A percentile compares a stretch with the other conserved stretches of the same genome.
Conservation (phyloP, 805 yeast species). For the Lipomyces mesembrius region DNA sequence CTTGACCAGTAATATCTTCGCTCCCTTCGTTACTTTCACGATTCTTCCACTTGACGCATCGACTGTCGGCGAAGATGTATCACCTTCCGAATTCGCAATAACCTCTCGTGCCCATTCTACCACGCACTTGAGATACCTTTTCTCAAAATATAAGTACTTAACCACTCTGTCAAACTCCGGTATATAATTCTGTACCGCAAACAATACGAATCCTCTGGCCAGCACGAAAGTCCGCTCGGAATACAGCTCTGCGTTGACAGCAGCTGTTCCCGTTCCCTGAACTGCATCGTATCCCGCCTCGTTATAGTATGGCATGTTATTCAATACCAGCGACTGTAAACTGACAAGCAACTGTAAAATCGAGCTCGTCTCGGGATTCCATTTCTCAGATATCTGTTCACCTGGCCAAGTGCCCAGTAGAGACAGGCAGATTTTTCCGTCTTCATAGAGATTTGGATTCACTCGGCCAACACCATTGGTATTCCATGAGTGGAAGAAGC, state of each 20-base stretch:
- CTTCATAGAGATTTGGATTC: conserved; percentile 37
- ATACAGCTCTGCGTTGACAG: conserved; percentile 29
- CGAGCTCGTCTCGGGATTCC: conserved; percentile 34
- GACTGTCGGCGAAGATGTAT: neutral
- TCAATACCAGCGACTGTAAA: conserved; percentile 33
- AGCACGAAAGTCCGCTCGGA: conserved; percentile 34
- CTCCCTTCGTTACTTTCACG: conserved; percentile 30
- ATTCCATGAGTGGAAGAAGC: conserved; percentile 37
- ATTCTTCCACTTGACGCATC: conserved; percentile 12
- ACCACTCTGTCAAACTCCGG: conserved; percentile 28
- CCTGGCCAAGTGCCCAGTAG: conserved; percentile 39
- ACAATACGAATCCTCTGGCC: conserved; percentile 33
- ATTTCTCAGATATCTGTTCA: conserved; percentile 27
- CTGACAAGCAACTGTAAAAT: conserved; percentile 35
- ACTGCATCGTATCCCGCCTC: conserved; percentile 37
- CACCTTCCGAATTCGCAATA: conserved; percentile 14
- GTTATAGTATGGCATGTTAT: conserved; percentile 33
- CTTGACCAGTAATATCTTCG: conserved; percentile 21
- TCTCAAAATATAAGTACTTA: conserved; percentile 17
- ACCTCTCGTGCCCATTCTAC: conserved; percentile 32
- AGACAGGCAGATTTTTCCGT: conserved; percentile 36
- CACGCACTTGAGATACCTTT: conserved; percentile 9
- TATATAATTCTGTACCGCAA: conserved; percentile 22
- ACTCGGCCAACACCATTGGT: conserved; percentile 38
- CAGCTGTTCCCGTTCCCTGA: conserved; percentile 29